Evolutionary conservation across 306 rosid species (phyloP).

Genomic region (Hylodesmum podocarpum): DNA sequence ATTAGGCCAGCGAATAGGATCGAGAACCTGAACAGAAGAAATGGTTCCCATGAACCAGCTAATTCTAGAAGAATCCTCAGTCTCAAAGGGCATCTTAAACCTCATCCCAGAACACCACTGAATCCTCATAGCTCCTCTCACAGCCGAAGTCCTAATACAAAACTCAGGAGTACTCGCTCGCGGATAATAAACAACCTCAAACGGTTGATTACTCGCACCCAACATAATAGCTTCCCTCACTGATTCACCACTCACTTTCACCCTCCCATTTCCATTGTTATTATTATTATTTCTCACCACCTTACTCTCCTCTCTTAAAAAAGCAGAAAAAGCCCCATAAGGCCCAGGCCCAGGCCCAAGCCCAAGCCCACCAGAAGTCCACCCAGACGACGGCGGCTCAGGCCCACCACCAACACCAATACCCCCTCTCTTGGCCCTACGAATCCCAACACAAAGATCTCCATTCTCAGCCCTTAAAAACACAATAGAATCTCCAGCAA

Average conservation of each 20-base stretch:
- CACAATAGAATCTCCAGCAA: constrained; percentile 95
- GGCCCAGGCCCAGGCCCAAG: constrained; percentile 41
- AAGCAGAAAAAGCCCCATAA: constrained; percentile 60
- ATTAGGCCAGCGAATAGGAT: constrained; percentile 86
- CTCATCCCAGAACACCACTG: constrained; percentile 94
- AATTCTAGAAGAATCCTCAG: constrained; percentile 92
- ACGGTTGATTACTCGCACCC: constrained; percentile 66
- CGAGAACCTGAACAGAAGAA: constrained; percentile 80
- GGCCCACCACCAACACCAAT: constrained; percentile 45
- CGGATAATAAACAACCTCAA: constrained; percentile 82
- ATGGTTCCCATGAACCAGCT: constrained; percentile 99
- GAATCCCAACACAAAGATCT: constrained; percentile 79
- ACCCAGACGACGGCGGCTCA: constrained; percentile 55
- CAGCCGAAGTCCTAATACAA: constrained; percentile 69
- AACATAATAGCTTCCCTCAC: constrained; percentile 69
- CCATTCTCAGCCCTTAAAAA: constrained; percentile 78
- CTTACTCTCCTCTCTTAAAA: constrained; percentile 63
- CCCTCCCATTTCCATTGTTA: constrained; percentile 36
- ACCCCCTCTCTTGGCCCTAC: constrained; percentile 76
- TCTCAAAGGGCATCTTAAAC: constrained; percentile 99
- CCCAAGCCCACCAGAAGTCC: constrained; percentile 43
- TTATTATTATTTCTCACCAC: constrained; percentile 32
- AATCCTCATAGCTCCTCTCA: constrained; percentile 72
- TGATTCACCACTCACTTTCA: constrained; percentile 65
- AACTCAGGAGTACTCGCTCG: constrained; percentile 90